Evolutionary conservation across 1,284 basidiomycete species (phyloP), one percentile per base, ranked within the genome.

Genomic region (Ganoderma lingzhi): DNA sequence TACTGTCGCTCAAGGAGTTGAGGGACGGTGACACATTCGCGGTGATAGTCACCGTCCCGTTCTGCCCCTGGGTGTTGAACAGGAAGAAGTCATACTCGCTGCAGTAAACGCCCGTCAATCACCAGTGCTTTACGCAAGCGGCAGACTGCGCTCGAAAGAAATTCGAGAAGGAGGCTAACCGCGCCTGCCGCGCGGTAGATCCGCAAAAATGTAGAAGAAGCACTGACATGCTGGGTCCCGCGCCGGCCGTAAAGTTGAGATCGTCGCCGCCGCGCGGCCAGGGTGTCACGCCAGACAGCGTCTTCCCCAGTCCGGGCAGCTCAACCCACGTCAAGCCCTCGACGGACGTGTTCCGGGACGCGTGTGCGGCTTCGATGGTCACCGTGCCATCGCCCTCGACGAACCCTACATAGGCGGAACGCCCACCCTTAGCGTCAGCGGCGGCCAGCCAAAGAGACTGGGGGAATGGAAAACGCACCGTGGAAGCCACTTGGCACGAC

Each of bases 351-450:
- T 88, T 89, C 15, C 87, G 82, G 19, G 83, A 78, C 0, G 85
- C 80, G 76, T 91, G 90, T 1, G 83, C 86, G 12, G 90, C 90
- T 74, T 93, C 90, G 53, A 92, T 89, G 1, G 88, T 88, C 55
- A 93, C 82, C 17, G 84, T 86, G 12, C 89, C 88, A 62, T 86
- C 85, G n/a, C 87, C 88, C 75, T 92, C 88, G 28, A 92, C 86
- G 70, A 90, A 90, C 6, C 90, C 90, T 86, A 69, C 19, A 41
- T 37, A 19, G 58, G 39, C 59, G 39, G 23, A 51, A 28, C 37
- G 39, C 39, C 23, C 19, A 39, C 44, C 9, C 45, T 48, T 9
- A 62, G n/a, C n/a, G 19, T 44, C 67, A 53, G 60, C 17, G 32
- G 42, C 8, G 12, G 0, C 9, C 17, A 30, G 41, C 30, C 12